These are phyloP conservation scores for Jatropha curcas DNA, from an alignment of 345 rosid species.

Conservation along the genomic window DNA sequence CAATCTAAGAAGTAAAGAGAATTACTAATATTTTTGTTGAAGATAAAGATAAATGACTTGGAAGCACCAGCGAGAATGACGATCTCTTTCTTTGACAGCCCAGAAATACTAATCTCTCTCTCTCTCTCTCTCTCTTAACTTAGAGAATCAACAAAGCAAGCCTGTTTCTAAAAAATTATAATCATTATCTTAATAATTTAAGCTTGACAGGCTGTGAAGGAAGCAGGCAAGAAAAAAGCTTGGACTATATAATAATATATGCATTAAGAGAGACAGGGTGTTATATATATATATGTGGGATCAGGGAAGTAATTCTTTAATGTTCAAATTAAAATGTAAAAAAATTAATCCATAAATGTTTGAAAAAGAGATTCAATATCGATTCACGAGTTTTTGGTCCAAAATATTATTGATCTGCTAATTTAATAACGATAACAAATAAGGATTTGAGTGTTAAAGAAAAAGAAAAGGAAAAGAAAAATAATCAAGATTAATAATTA, in stretches of 20 bases:
- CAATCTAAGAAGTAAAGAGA: constrained; percentile 27
- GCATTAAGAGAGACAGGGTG: constrained; percentile 19
- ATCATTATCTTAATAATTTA: constrained; percentile 47
- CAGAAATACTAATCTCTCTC: constrained; percentile 15
- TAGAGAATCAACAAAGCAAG: constrained; percentile 46
- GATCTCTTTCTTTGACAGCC: constrained; percentile 22
- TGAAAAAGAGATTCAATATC: too few relatives aligned
- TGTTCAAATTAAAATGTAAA: too few relatives aligned
- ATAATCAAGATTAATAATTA: too few relatives aligned
- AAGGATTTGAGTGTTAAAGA: too few relatives aligned
- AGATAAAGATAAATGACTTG: not conserved
- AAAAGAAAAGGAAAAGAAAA: too few relatives aligned
- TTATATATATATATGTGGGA: not conserved
- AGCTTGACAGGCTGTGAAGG: constrained; percentile 83
- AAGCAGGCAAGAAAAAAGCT: constrained; percentile 35
- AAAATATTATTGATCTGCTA: too few relatives aligned
- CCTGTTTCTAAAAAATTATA: constrained; percentile 25
- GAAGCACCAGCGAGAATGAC: not conserved
- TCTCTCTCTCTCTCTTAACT: constrained; percentile 21
- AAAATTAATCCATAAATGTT: too few relatives aligned
- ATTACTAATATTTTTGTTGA: not conserved
- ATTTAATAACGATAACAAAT: too few relatives aligned
- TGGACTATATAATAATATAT: constrained; percentile 17
- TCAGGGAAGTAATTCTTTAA: too few relatives aligned
- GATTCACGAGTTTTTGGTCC: too few relatives aligned